Evolutionary conservation across 768 basidiomycete genomes (phyloP), one percentile per base, ranked within the genome.

Genomic region (Lactarius evosmus): DNA sequence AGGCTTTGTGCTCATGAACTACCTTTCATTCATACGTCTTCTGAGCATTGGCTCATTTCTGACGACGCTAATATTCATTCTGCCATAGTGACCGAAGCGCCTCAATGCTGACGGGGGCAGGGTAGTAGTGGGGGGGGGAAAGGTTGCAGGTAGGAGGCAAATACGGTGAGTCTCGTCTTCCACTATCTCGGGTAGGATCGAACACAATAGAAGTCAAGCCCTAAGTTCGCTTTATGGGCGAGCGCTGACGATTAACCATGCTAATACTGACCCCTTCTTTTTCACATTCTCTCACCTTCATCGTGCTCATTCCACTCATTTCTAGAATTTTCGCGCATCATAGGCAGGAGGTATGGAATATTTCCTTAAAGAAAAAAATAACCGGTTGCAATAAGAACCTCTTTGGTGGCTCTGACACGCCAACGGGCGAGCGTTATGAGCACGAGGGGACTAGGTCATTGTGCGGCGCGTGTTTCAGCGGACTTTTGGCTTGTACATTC

Each of bases 151-250:
- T 30, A 7, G 41, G 16, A 1, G 19, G 19, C 12, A 8, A 36
- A 11, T 56, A 9, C 52, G 53, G 82, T 83, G 74, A 81, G 82
- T 75, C 38, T 60, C 22, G 4, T 55, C 50, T 69, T 66, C 66
- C 7, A 55, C 14, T n/a, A 61, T 57, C 7, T 12, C 14, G 29
- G 69, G 64, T 69, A 76, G 70, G 84, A 90, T 88, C 90, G 80
- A 85, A 81, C 73, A 84, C 80, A 79, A 85, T 83, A 92, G 89
- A 88, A 91, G 90, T 92, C 90, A 92, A 93, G 90, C 89, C 78
- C 90, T 87, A 85, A 92, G 63, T 49, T 61, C 55, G 75, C 79
- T 77, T 75, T 82, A 89, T 86, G 84, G 74, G 77, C 79, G 71
- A 74, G 79, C 88, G 88, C 89, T 80, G 89, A 90, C 78, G 74